These are phyloP conservation scores for Pouteria glomerata DNA, from an alignment of 148 eudicot genomes.

Conservation along the genomic window DNA sequence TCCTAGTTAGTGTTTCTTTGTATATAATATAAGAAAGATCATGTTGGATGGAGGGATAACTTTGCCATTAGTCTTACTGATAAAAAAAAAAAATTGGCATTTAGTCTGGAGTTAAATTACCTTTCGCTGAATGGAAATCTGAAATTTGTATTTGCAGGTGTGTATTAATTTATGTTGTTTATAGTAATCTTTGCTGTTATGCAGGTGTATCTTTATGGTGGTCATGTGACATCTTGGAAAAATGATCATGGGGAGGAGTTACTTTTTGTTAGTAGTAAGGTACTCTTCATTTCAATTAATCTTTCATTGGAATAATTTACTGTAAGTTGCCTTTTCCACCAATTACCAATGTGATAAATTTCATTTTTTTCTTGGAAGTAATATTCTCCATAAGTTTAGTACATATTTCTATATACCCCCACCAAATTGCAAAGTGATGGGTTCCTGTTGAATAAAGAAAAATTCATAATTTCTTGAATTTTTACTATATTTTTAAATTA, in stretches of 20 bases:
- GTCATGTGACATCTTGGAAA: slow-evolving; percentile 95
- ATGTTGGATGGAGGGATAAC: not conserved
- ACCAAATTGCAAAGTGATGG: not conserved
- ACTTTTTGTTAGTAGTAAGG: slow-evolving; percentile 90
- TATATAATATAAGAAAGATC: too few relatives aligned
- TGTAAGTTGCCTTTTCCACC: too few relatives aligned
- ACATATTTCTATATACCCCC: not conserved
- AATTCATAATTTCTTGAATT: not conserved
- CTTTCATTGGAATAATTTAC: not conserved
- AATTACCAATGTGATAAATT: not conserved
- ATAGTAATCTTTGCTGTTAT: slow-evolving; percentile 9
- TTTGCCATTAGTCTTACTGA: too few relatives aligned
- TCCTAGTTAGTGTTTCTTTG: slow-evolving; percentile 1
- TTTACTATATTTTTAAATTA: not conserved
- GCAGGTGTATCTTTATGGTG: slow-evolving; percentile 86
- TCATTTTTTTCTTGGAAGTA: not conserved
- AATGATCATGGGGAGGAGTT: slow-evolving; percentile 85
- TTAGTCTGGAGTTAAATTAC: not conserved
- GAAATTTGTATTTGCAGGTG: not conserved
- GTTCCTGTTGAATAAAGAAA: not conserved
- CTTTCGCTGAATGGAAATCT: not conserved
- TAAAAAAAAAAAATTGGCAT: too few relatives aligned
- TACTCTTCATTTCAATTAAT: slow-evolving; percentile 21
- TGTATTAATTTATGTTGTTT: not conserved
- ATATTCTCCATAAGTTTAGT: not conserved